Evolutionary conservation across 345 rosid genomes (phyloP).

Genomic region (Mangifera indica): DNA sequence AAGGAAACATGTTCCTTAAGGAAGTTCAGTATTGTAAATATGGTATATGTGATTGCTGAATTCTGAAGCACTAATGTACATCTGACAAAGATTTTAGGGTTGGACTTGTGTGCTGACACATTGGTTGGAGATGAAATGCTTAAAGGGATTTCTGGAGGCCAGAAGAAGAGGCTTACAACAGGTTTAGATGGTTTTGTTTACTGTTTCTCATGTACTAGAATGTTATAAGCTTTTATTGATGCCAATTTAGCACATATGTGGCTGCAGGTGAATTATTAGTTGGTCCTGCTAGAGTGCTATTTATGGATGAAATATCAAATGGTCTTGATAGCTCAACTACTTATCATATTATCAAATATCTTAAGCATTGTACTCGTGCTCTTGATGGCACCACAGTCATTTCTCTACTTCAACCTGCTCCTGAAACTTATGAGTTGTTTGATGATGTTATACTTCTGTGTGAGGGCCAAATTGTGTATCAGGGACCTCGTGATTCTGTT

Average conservation of each 20-base stretch:
- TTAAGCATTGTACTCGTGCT: constrained; percentile 79
- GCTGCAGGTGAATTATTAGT: constrained; percentile 84
- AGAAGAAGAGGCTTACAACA: constrained; percentile 96
- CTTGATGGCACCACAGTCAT: constrained; percentile 85
- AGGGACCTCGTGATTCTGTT: constrained; percentile 78
- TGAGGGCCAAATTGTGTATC: constrained; percentile 92
- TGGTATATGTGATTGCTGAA: constrained; percentile 4
- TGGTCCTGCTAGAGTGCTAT: constrained; percentile 93
- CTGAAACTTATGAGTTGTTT: constrained; percentile 87
- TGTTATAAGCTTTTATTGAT: constrained; percentile 17
- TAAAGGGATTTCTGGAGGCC: constrained; percentile 99
- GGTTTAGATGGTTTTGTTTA: constrained; percentile 39
- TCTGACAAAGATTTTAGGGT: constrained; percentile 93
- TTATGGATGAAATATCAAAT: constrained; percentile 98
- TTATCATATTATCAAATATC: constrained; percentile 81
- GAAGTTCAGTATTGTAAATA: not conserved
- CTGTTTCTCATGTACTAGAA: not conserved
- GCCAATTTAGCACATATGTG: constrained; percentile 20
- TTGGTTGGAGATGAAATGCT: constrained; percentile 98
- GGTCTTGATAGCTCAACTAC: constrained; percentile 98
- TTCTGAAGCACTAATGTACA: constrained; percentile 44
- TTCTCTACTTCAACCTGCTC: constrained; percentile 93
- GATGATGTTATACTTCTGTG: constrained; percentile 89
- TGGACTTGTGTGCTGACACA: constrained; percentile 93
- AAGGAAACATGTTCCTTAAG: not conserved